phyloP scores from a whole-genome alignment of 495 filamentous ascomycete species.

The Talaromyces ruber region DNA sequence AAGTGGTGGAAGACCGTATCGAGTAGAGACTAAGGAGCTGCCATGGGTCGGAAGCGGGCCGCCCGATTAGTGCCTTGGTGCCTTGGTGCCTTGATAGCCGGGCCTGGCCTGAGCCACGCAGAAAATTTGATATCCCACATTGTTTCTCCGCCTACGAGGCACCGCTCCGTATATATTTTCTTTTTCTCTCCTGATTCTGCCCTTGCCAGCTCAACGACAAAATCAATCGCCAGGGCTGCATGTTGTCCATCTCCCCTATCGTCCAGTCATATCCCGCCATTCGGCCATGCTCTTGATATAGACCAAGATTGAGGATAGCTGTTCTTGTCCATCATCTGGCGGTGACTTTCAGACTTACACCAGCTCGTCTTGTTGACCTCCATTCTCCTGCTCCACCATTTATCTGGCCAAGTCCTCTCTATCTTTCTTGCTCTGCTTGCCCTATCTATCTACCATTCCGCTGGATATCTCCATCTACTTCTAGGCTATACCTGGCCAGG shows the following conservation, averaged over 20 bases:
- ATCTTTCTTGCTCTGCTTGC: not conserved
- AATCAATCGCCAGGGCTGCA: not conserved
- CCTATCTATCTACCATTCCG: not conserved
- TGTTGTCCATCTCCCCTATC: not conserved
- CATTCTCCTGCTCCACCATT: not conserved
- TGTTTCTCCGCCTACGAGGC: not conserved
- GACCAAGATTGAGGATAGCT: not conserved
- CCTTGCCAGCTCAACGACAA: not conserved
- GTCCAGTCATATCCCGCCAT: not conserved
- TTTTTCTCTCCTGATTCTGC: not conserved
- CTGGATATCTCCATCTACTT: not conserved
- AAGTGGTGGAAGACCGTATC: too few relatives aligned
- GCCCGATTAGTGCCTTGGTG: not conserved
- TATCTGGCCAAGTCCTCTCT: not conserved
- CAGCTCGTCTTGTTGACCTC: not conserved
- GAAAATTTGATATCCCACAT: conserved; percentile 1
- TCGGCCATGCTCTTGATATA: conserved; percentile 3
- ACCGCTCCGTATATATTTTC: not conserved
- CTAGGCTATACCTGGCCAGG: not conserved
- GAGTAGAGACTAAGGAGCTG: not conserved
- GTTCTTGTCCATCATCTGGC: not conserved
- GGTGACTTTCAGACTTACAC: not conserved
- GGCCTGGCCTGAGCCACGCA: not conserved
- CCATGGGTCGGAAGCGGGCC: not conserved
- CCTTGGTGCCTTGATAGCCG: not conserved